Base-by-base conservation (phyloP, 73 alveolate genomes). In the Stentor roeselii region DNA sequence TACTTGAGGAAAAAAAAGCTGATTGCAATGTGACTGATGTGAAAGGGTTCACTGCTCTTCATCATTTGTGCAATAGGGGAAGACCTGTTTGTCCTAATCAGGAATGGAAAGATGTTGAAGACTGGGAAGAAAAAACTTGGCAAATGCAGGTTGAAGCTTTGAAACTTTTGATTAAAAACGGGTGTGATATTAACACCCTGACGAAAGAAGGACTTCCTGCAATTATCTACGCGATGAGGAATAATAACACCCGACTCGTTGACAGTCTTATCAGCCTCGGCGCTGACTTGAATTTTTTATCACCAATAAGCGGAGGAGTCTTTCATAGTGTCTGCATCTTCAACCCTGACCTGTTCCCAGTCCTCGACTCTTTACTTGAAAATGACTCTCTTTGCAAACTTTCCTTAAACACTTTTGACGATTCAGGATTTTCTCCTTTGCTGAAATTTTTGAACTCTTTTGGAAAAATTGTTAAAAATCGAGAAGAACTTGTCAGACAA, bases 351-450 rank as follows among this genome's bases (percentile, higher is more conserved):
- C 27, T 93, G n/a, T 83, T 90, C 77, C 74, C 75, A 82, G 88
- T 42, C 83, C 87, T 39, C 94, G 92, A 58, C 2, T 58, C 15
- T 58, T 58, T 58, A 2, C 2, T 58, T 21, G 15, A n/a, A 58
- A 58, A 21, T 58, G 35, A n/a, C 14, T 91, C 83, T 31, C 90
- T 84, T 59, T 34, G 85, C 36, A 85, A 87, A 40, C 86, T 85
- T 41, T 84, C 87, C 76, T 78, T 92, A 3, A 95, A 95, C 86
- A 80, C 88, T 60, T 90, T 90, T 60, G 97, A 95, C 90, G 91
- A 89, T 76, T 90, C 91, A 59, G 99, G 99, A 0, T 93, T 87
- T 76, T 92, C 99, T 42, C 99, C 99, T 74, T 58, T 58, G 35
- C 2, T 58, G 27, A 58, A 58, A 58, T 31, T 58, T 31, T n/a